A percentile compares a stretch with the other conserved stretches of the same genome.
Conservation (phyloP, 495 filamentous ascomycete species). For the Talaromyces liani region DNA sequence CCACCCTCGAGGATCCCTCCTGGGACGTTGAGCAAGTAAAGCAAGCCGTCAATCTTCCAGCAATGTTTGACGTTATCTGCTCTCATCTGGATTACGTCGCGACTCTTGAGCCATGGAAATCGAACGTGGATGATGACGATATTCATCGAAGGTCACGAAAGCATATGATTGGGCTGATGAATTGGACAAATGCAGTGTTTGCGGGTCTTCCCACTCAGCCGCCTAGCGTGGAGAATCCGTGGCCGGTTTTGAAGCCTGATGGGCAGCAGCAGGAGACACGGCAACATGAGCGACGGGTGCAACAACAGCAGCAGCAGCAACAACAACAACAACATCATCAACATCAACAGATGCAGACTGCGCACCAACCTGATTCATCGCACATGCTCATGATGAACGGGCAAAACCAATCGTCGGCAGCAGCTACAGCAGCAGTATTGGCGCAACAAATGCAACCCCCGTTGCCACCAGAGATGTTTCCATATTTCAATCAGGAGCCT, state of each 20-base stretch:
- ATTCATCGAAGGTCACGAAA: neutral
- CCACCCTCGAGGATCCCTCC: conserved; percentile 23
- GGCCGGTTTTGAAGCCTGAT: neutral
- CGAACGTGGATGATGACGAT: neutral
- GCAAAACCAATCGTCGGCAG: neutral
- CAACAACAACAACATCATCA: neutral
- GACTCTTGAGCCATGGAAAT: neutral
- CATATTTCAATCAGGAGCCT: conserved; percentile 9
- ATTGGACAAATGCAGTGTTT: conserved; percentile 4
- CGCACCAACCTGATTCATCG: neutral
- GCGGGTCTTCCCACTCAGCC: neutral
- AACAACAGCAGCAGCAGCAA: neutral
- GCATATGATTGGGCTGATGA: neutral
- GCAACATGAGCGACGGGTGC: neutral
- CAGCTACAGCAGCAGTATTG: neutral
- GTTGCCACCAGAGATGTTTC: neutral
- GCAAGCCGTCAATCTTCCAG: conserved; percentile 21
- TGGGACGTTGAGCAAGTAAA: conserved; percentile 25
- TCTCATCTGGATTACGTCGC: conserved; percentile 10
- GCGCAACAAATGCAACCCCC: neutral
- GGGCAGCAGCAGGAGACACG: neutral
- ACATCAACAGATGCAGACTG: neutral
- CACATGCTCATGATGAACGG: neutral
- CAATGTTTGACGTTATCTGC: conserved; percentile 19
- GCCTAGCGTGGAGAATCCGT: neutral